These are phyloP conservation scores for Psilocybe cubensis DNA, from an alignment of 768 basidiomycete genomes.

Conservation along the genomic window DNA sequence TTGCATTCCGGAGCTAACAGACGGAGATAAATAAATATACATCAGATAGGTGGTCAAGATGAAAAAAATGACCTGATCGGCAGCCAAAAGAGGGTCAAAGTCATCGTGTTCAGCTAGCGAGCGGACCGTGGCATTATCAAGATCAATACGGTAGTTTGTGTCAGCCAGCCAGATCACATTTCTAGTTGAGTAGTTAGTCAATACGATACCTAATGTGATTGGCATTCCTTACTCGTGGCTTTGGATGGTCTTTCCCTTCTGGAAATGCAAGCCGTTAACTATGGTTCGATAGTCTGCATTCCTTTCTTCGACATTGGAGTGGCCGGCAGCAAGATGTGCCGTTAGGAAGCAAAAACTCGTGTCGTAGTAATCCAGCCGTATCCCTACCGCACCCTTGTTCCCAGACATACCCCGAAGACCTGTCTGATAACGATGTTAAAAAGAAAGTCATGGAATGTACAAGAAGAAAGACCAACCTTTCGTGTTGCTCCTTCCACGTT, in stretches of 20 bases:
- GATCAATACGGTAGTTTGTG: slow-evolving; percentile 91
- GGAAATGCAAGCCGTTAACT: slow-evolving; percentile 79
- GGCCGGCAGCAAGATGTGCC: slow-evolving; percentile 96
- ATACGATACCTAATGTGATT: neutral
- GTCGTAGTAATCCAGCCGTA: slow-evolving; percentile 90
- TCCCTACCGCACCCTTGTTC: slow-evolving; percentile 95
- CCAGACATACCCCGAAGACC: slow-evolving; percentile 93
- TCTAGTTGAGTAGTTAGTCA: slow-evolving; percentile 42
- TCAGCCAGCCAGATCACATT: slow-evolving; percentile 95
- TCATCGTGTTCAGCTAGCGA: slow-evolving; percentile 64
- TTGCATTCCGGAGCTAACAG: slow-evolving; percentile 68
- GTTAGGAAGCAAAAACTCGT: slow-evolving; percentile 95
- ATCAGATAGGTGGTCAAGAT: neutral
- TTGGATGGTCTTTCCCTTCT: slow-evolving; percentile 84
- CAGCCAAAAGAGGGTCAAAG: slow-evolving; percentile 73
- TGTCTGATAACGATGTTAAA: slow-evolving; percentile 50
- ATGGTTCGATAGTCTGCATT: slow-evolving; percentile 94
- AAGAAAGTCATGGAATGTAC: neutral
- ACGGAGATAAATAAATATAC: slow-evolving; percentile 2
- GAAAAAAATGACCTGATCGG: slow-evolving; percentile 75
- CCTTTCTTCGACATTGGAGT: slow-evolving; percentile 85
- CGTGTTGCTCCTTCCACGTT: slow-evolving; percentile 92
- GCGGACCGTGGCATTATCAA: slow-evolving; percentile 83
- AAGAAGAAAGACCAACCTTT: slow-evolving; percentile 57
- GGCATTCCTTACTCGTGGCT: slow-evolving; percentile 79